phyloP scores from a whole-genome alignment of 2,329 filamentous ascomycete species.

The Aspergillus sp. region DNA sequence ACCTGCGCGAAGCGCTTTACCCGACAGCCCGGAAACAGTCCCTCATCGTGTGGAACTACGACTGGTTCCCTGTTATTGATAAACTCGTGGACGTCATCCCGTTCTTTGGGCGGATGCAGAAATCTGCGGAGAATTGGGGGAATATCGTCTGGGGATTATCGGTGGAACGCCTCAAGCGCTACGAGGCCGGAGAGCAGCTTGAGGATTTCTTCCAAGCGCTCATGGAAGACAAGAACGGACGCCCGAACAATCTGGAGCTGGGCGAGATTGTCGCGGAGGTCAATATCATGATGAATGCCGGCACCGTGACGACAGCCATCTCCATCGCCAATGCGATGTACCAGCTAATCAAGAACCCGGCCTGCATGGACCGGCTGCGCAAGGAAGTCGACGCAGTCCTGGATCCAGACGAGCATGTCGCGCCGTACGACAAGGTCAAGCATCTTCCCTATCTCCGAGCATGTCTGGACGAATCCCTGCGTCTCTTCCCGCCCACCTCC shows the following conservation, averaged over 20 bases:
- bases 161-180: slow-evolving; percentile 20
- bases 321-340: slow-evolving; percentile 47
- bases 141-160: slow-evolving; percentile 39
- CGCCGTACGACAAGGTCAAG: slow-evolving; percentile 43
- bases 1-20: slow-evolving; percentile 45
- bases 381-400: slow-evolving; percentile 40
- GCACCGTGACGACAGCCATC: slow-evolving; percentile 44
- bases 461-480: slow-evolving; percentile 43
- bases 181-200: slow-evolving; percentile 43
- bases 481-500: slow-evolving; percentile 37
- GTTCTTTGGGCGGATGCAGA: slow-evolving; percentile 29
- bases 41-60: slow-evolving; percentile 41
- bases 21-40: slow-evolving; percentile 42
- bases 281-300: slow-evolving; percentile 38
- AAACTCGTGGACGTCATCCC: slow-evolving; percentile 42
- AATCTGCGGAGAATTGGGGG: slow-evolving; percentile 36
- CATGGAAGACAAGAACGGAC: slow-evolving; percentile 43
- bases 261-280: slow-evolving; percentile 52
- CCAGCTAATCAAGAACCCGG: slow-evolving; percentile 42
- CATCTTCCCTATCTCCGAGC: slow-evolving; percentile 45
- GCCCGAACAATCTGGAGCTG: slow-evolving; percentile 42
- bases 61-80: slow-evolving; percentile 42
- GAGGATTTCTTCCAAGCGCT: slow-evolving; percentile 51
- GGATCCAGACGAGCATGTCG: slow-evolving; percentile 35
- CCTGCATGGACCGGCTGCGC: slow-evolving; percentile 30